Conservation (phyloP, 1,139 yeast species). For the Debaryomyces coudertii region DNA sequence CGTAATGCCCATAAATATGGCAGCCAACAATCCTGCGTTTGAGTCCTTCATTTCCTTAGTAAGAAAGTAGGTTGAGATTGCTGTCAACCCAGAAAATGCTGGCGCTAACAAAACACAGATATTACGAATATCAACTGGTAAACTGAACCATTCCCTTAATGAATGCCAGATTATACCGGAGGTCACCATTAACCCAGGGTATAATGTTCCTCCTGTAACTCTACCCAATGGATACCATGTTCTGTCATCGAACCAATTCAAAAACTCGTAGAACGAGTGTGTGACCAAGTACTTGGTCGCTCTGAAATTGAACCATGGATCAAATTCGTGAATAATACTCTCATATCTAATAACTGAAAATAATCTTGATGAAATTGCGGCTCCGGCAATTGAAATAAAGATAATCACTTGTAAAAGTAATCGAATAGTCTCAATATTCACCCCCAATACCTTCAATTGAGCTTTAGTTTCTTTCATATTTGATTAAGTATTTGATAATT, state of each 20-base stretch:
- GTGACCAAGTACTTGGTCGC: slow-evolving; percentile 89
- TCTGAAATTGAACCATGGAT: slow-evolving; percentile 97
- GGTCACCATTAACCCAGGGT: slow-evolving; percentile 98
- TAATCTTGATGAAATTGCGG: slow-evolving; percentile 88
- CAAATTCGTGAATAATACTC: slow-evolving; percentile 96
- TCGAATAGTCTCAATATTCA: slow-evolving; percentile 43
- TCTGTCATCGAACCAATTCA: slow-evolving; percentile 98
- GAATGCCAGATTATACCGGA: slow-evolving; percentile 86
- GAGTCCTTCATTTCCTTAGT: slow-evolving; percentile 90
- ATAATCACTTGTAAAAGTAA: slow-evolving; percentile 64
- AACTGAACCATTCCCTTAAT: slow-evolving; percentile 61
- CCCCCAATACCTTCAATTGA: slow-evolving; percentile 35
- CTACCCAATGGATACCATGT: slow-evolving; percentile 99
- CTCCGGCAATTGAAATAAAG: slow-evolving; percentile 76
- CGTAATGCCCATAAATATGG: slow-evolving; percentile 94
- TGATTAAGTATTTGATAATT: slow-evolving; percentile 4
- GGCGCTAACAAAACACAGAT: slow-evolving; percentile 97
- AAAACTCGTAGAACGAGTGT: slow-evolving; percentile 83
- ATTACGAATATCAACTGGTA: slow-evolving; percentile 93
- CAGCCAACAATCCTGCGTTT: slow-evolving; percentile 89
- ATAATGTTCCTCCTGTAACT: slow-evolving; percentile 97
- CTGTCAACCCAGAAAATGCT: slow-evolving; percentile 92
- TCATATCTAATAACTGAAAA: slow-evolving; percentile 84
- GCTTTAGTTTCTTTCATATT: slow-evolving; percentile 18
- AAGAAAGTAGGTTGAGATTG: slow-evolving; percentile 86